Evolutionary conservation across 805 yeast genomes (phyloP), one percentile per base, ranked within the genome.

Genomic region (Clavispora carvajalis): DNA sequence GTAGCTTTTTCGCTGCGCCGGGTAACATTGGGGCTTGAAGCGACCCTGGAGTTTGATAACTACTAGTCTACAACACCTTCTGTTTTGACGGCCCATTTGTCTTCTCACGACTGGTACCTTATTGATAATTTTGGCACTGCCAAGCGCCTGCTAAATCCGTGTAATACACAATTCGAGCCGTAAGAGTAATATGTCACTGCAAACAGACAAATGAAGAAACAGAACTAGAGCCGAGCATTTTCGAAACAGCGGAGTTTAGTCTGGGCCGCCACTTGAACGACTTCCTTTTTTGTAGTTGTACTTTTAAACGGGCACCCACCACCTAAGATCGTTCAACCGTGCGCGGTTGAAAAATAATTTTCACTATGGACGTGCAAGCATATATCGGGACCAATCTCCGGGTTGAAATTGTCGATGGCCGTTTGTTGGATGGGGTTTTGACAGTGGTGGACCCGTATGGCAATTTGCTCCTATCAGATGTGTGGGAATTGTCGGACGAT

Each of bases 401-500:
- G 19, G 42, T 69, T 13, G 44, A 47, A 15, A 49, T 66, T 25
- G 46, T 45, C 1, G 72, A 69, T 41, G 45, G 54, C 8, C 46
- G 73, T 18, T 46, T 52, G 5, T 44, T 69, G n/a, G 65, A 61
- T 15, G 74, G 74, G 1, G 45, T 61, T 2, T 53, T 69, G 35
- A 59, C 71, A 0, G 72, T 60, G 1, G 59, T 68, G 12, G 74
- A 69, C 44, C 71, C 72, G 1, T 69, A 66, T 51, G 74, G 74
- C 4, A 67, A 69, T 45, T 41, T 69, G 34, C 52, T 69, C 10
- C 38, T 69, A 36, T 54, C 63, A n/a, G 58, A 65, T 39, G 64
- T 59, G 6, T 51, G 39, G 35, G 74, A 69, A 42, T 58, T 56
- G 11, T 57, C 67, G 1, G 38, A 28, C 4, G 70, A 64, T 41